A percentile compares a stretch with the other conserved stretches of the same genome.
phyloP scores from a whole-genome alignment of 2,329 filamentous ascomycete species.

The Exophiala calicioides region DNA sequence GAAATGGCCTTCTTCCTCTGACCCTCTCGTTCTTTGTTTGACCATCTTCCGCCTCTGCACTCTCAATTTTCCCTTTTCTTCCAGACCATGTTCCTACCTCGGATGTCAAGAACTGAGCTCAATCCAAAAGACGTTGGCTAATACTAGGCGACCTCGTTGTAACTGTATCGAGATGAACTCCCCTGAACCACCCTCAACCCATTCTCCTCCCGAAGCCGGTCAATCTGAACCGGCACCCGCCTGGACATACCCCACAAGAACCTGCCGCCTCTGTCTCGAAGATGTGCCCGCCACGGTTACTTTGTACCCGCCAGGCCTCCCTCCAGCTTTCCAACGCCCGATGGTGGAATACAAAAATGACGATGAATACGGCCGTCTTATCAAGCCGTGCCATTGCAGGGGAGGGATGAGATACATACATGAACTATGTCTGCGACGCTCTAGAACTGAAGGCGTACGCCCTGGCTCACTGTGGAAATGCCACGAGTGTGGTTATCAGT shows the following conservation, averaged over 20 bases:
- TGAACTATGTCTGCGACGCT: slow-evolving; percentile 80
- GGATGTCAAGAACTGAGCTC: slow-evolving; percentile 3
- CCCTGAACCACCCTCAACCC: slow-evolving; percentile 1
- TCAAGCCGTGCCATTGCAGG: slow-evolving; percentile 91
- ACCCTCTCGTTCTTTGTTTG: background rate
- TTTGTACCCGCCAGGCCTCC: slow-evolving; percentile 54
- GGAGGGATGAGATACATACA: slow-evolving; percentile 93
- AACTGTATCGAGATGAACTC: slow-evolving; percentile 9
- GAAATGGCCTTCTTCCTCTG: too few species aligned
- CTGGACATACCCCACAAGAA: slow-evolving; percentile 64
- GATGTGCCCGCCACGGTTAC: slow-evolving; percentile 63
- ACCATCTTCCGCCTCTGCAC: background rate
- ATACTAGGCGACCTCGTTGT: background rate
- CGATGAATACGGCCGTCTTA: slow-evolving; percentile 70
- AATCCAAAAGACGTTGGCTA: slow-evolving; percentile 1
- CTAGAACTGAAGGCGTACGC: slow-evolving; percentile 71
- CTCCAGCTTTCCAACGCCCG: slow-evolving; percentile 58
- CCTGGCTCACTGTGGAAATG: slow-evolving; percentile 32
- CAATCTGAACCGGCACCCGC: slow-evolving; percentile 11
- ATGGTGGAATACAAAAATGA: slow-evolving; percentile 71
- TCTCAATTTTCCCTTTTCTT: background rate
- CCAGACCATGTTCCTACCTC: slow-evolving; percentile 9
- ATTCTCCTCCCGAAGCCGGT: background rate
- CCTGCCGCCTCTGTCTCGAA: slow-evolving; percentile 89
- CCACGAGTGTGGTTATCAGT: slow-evolving; percentile 30